Percentiles rank a stretch among this genome's conserved stretches.
phyloP scores from a whole-genome alignment of 805 yeast species.

The Candida odintsovae region DNA sequence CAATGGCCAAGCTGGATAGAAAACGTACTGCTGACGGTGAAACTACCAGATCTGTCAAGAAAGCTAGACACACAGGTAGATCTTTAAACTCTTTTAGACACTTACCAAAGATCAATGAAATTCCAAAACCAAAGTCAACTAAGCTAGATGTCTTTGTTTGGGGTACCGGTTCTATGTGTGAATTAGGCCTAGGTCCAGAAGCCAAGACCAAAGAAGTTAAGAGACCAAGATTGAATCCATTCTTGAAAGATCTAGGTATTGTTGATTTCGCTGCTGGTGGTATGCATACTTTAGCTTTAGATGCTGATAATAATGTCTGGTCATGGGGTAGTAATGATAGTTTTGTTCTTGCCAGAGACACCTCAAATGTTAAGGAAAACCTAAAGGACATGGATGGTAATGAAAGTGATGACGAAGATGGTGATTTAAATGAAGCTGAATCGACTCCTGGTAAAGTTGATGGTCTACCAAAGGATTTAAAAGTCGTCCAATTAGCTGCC shows the following conservation, averaged over 20 bases:
- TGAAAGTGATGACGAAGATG: slow-evolving; percentile 58
- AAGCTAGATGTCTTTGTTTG: slow-evolving; percentile 79
- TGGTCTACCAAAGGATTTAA: slow-evolving; percentile 50
- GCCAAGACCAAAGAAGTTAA: slow-evolving; percentile 90
- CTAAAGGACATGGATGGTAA: slow-evolving; percentile 62
- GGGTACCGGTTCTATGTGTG: slow-evolving; percentile 98
- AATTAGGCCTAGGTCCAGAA: slow-evolving; percentile 94
- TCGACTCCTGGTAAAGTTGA: slow-evolving; percentile 83
- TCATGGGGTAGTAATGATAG: slow-evolving; percentile 98
- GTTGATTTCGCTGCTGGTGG: slow-evolving; percentile 94
- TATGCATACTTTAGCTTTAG: slow-evolving; percentile 86
- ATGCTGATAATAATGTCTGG: slow-evolving; percentile 75
- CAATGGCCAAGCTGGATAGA: slow-evolving; percentile 23
- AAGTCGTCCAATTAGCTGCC: slow-evolving; percentile 79
- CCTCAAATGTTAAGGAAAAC: slow-evolving; percentile 57
- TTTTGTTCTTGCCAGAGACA: slow-evolving; percentile 85
- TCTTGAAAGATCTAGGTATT: slow-evolving; percentile 61
- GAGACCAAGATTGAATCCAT: slow-evolving; percentile 89
- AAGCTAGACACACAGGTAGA: slow-evolving; percentile 24
- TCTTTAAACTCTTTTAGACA: slow-evolving; percentile 23
- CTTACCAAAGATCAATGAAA: slow-evolving; percentile 23
- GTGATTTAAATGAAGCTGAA: slow-evolving; percentile 82
- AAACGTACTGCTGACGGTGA: slow-evolving; percentile 20
- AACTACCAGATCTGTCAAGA: slow-evolving; percentile 11
- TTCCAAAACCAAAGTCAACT: slow-evolving; percentile 17